Evolutionary conservation across 2,329 filamentous ascomycete genomes (phyloP).

Genomic region (Arachnomyces sp.): DNA sequence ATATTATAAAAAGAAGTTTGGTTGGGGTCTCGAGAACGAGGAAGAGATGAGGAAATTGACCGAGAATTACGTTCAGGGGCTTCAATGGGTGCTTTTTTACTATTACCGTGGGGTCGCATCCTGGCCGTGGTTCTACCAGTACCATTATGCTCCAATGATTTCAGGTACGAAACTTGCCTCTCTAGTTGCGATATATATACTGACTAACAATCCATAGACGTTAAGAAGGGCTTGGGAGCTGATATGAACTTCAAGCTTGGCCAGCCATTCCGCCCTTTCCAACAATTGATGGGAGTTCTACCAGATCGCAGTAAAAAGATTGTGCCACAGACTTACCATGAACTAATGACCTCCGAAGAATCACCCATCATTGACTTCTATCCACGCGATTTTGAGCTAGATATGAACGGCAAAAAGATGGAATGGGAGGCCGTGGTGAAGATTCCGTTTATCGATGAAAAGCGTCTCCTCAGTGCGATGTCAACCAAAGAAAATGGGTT

Average conservation of each 20-base stretch:
- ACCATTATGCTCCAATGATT: slow-evolving; percentile 96
- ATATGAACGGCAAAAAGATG: slow-evolving; percentile 99
- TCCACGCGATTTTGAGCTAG: slow-evolving; percentile 88
- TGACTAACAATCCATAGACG: slow-evolving; percentile 49
- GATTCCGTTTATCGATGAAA: slow-evolving; percentile 96
- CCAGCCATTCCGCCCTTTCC: slow-evolving; percentile 87
- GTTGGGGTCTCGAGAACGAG: slow-evolving; percentile 74
- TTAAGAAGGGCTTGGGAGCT: slow-evolving; percentile 76
- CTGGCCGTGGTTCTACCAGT: slow-evolving; percentile 97
- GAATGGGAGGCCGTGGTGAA: slow-evolving; percentile 99
- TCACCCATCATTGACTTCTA: slow-evolving; percentile 98
- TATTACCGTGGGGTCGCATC: slow-evolving; percentile 96
- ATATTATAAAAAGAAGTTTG: slow-evolving; percentile 86
- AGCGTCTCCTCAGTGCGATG: slow-evolving; percentile 77
- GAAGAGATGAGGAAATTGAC: slow-evolving; percentile 72
- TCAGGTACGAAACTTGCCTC: slow-evolving; percentile 48
- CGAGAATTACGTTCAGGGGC: slow-evolving; percentile 93
- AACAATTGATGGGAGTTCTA: slow-evolving; percentile 96
- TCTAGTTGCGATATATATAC: not conserved
- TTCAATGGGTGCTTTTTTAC: slow-evolving; percentile 97
- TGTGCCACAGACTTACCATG: slow-evolving; percentile 77
- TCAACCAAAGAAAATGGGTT: slow-evolving; percentile 70
- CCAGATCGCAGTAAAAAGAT: slow-evolving; percentile 97
- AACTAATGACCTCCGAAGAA: slow-evolving; percentile 80
- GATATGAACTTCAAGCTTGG: slow-evolving; percentile 89